Base-by-base conservation (phyloP, 148 eudicot species). In the Oxyria digyna region DNA sequence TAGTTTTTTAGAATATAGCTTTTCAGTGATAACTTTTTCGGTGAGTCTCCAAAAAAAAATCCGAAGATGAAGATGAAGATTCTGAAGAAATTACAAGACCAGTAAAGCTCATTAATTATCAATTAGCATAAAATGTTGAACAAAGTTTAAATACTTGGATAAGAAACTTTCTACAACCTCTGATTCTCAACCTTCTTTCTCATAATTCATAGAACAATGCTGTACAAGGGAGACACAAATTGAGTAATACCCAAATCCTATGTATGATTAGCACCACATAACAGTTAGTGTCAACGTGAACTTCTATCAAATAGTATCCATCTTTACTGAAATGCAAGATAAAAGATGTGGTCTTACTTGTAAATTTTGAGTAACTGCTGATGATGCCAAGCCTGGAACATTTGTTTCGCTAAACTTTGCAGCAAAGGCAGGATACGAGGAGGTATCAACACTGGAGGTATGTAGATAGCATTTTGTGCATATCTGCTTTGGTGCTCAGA, bases 311-410 rank as follows among this genome's bases (percentile, higher is more conserved):
- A 15, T 59, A 59, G 35, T 29, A 31, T 8, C 14, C 65, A 27
- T 29, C 18, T 29, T 15, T 15, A 59, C 18, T 4, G 8, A 29
- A 27, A 29, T 29, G 52, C 6, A 31, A 59, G 37, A 59, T 59
- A 27, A 57, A 23, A 57, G 32, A 57, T 35, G n/a, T 13, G 20
- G 4, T 59, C 31, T 35, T 74, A 91, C 99, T 96, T 87, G 85
- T 95, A 91, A 76, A 91, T 88, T 77, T 79, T 89, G 66, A 87
- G 85, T 70, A 91, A 74, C 75, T 95, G 99, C 74, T 82, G 93
- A 69, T 82, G 84, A 79, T 87, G 85, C 72, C 97, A 89, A 70
- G 99, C 93, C 75, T 87, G 87, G 71, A 91, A 90, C 96, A 95
- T 95, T 75, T 95, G 99, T 72, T 82, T 81, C 64, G 97, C 89